These are phyloP conservation scores for Microdochium paspali DNA, from an alignment of 2,329 filamentous ascomycete species.

Conservation along the genomic window DNA sequence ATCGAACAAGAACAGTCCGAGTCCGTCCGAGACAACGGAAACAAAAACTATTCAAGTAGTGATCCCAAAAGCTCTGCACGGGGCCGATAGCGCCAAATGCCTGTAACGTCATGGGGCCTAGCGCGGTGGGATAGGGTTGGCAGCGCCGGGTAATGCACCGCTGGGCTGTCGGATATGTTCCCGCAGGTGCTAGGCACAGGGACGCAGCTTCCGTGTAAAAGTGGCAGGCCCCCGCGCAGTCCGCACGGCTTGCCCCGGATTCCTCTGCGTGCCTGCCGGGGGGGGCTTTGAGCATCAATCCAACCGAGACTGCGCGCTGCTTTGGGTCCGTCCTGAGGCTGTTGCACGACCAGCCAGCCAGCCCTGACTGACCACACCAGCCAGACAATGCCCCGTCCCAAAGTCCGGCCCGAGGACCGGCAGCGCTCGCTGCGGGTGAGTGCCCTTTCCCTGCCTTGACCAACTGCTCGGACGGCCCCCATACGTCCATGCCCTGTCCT, in stretches of 20 bases:
- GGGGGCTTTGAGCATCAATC: no score
- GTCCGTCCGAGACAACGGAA: no score
- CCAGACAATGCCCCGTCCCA: constrained; percentile 4
- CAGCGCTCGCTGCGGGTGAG: constrained; percentile 2
- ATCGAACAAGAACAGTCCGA: no score
- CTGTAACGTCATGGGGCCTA: no score
- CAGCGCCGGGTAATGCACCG: neutral
- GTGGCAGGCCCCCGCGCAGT: neutral
- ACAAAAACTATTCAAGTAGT: no score
- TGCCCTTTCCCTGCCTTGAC: neutral
- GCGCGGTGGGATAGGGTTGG: neutral
- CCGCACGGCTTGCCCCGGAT: neutral
- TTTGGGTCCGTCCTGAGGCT: no score
- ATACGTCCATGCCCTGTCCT: no score
- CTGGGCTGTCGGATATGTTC: neutral
- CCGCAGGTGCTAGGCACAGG: neutral
- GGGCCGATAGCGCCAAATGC: no score
- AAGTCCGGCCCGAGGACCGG: constrained; percentile 6
- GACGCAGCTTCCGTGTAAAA: neutral
- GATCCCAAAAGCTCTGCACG: no score
- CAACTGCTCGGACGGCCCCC: neutral
- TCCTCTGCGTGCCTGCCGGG: neutral
- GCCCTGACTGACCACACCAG: no score
- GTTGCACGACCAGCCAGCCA: no score
- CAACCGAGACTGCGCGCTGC: no score